Base-by-base conservation (phyloP, 2,329 filamentous ascomycete species). In the Penicillium sp. region DNA sequence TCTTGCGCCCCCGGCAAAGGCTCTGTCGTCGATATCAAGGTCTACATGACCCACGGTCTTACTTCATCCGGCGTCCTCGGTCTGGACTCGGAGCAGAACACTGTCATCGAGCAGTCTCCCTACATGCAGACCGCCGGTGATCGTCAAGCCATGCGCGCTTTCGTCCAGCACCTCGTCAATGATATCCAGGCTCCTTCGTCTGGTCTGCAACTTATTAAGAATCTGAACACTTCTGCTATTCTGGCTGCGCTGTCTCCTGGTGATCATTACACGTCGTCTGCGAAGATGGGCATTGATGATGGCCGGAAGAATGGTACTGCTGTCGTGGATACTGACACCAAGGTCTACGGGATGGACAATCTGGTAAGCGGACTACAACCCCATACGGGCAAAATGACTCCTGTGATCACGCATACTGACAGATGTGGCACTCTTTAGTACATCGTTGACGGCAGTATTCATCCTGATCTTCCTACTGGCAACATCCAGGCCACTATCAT, bases 371-470 rank as follows among this genome's bases (percentile, higher is more conserved):
- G 5, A 11, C 2, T 1, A 14, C 12, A 22, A 15, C 11, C 3
- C n/a, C 3, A 2, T 1, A 41, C 2, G 2, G 7, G 11, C 48
- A 20, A 20, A 20, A 14, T 25, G 10, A 1, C 39, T 38, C 37
- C 3, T 12, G 20, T 7, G 12, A 25, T 14, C 38, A 42, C 43
- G 39, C 45, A 56, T 53, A 52, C 35, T 45, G 31, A 54, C 7
- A 12, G 4, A 1, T 38, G 2, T 28, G n/a, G 25, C 38, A 12
- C 22, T 8, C 14, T 28, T 2, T 35, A 62, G 63, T 70, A 56
- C 67, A 84, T 90, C n/a, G 85, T 90, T 2, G 88, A 90, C 68
- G 88, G 85, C 0, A 85, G 83, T 61, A 87, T 90, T 67, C 88
- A 90, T 76, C 88, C 88, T 0, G 88, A 88, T 63, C 84, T 90